A percentile compares a stretch with the other conserved stretches of the same genome.
Evolutionary conservation across 2,329 filamentous ascomycete species (phyloP).

Genomic region (Graphiopsis chlorocephala): DNA sequence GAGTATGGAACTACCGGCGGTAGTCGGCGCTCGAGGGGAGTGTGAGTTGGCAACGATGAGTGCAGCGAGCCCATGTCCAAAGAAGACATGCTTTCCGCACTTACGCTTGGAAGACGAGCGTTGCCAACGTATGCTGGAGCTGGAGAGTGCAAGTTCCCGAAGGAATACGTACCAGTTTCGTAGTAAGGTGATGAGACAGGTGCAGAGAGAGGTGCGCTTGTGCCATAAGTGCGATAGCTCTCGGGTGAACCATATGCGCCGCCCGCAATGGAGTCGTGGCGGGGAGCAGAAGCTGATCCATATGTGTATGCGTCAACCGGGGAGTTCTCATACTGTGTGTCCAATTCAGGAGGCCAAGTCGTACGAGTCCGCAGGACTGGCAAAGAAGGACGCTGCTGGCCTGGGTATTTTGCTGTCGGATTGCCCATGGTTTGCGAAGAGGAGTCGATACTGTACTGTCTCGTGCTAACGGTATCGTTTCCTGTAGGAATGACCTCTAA

Average conservation of each 20-base stretch:
- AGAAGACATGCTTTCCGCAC: slow-evolving; percentile 29
- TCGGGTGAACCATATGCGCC: slow-evolving; percentile 26
- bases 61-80: slow-evolving; percentile 36
- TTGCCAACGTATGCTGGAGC: slow-evolving; percentile 20
- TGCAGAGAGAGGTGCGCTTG: slow-evolving; percentile 25
- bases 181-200: slow-evolving; percentile 24
- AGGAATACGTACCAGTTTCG: slow-evolving; percentile 29
- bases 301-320: slow-evolving; percentile 31
- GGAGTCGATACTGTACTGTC: slow-evolving; percentile 9
- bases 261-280: slow-evolving; percentile 28
- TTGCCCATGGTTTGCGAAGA: slow-evolving; percentile 4
- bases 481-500: slow-evolving; percentile 6
- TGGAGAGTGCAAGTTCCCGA: slow-evolving; percentile 27
- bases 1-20: slow-evolving; percentile 28
- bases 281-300: slow-evolving; percentile 22
- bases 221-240: slow-evolving; percentile 28
- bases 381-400: slow-evolving; percentile 22
- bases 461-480: background rate
- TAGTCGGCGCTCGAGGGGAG: slow-evolving; percentile 32
- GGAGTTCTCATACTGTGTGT: slow-evolving; percentile 30
- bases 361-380: slow-evolving; percentile 31
- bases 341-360: slow-evolving; percentile 23
- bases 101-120: slow-evolving; percentile 28
- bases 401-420: slow-evolving; percentile 6
- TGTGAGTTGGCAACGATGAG: slow-evolving; percentile 32